Conservation (phyloP, 108 stramenopile genomes). For the Stephanodiscus minutulus region DNA sequence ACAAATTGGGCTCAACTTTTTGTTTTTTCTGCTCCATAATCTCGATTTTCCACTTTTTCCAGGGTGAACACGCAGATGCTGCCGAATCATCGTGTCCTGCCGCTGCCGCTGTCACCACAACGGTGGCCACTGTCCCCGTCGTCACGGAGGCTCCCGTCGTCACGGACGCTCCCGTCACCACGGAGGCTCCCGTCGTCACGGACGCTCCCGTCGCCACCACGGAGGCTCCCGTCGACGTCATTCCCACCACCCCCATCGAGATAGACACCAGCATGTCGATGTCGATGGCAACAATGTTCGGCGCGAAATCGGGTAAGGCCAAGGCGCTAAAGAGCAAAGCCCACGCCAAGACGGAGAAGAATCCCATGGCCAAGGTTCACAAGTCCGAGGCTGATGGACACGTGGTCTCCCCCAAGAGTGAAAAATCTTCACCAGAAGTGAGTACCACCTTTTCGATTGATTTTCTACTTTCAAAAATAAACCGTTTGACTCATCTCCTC, state of each 20-base stretch:
- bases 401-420: background rate
- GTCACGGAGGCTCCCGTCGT: constrained; percentile 9
- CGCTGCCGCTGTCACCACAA: background rate
- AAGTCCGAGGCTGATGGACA: background rate
- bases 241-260: background rate
- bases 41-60: background rate
- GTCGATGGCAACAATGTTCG: background rate
- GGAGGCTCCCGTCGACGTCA: constrained; percentile 12
- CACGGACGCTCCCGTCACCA: constrained; percentile 7
- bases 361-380: constrained; percentile 10
- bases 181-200: constrained; percentile 15
- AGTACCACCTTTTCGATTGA: background rate
- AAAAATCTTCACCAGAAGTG: background rate
- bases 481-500: background rate
- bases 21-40: background rate
- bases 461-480: background rate
- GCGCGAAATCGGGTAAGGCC: background rate
- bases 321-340: background rate
- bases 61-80: constrained; percentile 14
- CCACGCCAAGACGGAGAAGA: constrained; percentile 6
- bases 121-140: background rate
- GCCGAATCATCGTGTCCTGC: constrained; percentile 29
- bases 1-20: background rate
- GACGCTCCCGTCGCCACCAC: background rate
- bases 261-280: background rate